Evolutionary conservation across 2,329 filamentous ascomycete genomes (phyloP).

Genomic region (Pseudogymnoascus sp.): DNA sequence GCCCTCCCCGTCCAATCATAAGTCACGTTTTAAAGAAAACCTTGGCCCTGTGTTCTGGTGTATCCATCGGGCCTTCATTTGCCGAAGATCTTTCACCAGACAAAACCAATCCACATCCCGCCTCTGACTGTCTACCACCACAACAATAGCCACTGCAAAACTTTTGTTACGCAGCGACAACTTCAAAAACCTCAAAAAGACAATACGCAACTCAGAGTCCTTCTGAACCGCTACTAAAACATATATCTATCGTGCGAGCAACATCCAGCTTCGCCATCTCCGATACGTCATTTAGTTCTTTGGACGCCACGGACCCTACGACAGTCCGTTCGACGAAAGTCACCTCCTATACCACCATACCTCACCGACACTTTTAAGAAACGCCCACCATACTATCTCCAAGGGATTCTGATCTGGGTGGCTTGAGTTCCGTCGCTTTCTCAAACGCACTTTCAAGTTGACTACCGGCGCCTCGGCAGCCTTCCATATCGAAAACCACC

Average conservation of each 20-base stretch:
- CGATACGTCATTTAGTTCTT: background rate
- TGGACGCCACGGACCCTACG: background rate
- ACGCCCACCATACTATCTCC: constrained; percentile 8
- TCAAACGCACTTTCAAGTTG: constrained; percentile 7
- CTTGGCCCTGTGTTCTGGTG: background rate
- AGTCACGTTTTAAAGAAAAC: background rate
- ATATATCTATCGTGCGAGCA: background rate
- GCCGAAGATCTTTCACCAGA: constrained; percentile 3
- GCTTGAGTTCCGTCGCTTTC: constrained; percentile 4
- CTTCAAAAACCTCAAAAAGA: background rate
- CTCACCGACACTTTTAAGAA: background rate
- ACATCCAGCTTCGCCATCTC: background rate
- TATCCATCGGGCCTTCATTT: background rate
- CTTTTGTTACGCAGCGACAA: constrained; percentile 4
- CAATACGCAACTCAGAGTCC: constrained; percentile 8
- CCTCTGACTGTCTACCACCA: constrained; percentile 1
- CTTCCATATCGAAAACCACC: constrained; percentile 48
- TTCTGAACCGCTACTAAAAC: background rate
- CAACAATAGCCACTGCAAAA: constrained; percentile 8
- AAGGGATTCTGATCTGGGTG: background rate
- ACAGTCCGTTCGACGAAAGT: background rate
- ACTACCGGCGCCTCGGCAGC: constrained; percentile 27
- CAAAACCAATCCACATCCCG: constrained; percentile 7
- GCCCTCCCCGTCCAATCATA: background rate
- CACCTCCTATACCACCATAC: background rate